These are phyloP conservation scores for Diaporthe amygdali DNA, from an alignment of 2,329 filamentous ascomycete species.

Conservation along the genomic window DNA sequence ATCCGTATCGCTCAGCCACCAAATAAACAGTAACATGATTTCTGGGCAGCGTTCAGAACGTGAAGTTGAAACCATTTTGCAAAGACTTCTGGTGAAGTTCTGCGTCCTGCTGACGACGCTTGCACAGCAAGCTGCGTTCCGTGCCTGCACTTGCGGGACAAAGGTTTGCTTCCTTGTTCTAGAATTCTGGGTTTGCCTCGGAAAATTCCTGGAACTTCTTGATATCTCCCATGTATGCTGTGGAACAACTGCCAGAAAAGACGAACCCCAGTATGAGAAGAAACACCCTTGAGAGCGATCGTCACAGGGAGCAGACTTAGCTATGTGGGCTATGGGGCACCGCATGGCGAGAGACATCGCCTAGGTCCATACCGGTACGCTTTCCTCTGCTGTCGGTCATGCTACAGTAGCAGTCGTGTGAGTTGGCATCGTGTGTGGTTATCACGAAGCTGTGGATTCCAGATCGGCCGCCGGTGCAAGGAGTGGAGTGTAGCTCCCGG, in stretches of 20 bases:
- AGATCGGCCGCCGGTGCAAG: not conserved
- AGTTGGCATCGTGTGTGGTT: not conserved
- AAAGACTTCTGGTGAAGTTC: no score
- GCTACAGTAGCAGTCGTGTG: not conserved
- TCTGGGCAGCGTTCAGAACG: no score
- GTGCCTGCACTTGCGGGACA: not conserved
- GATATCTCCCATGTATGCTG: not conserved
- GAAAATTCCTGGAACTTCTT: not conserved
- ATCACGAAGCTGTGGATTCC: not conserved
- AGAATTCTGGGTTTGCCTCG: not conserved
- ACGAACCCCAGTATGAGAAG: not conserved
- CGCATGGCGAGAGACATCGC: not conserved
- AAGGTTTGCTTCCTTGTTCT: not conserved
- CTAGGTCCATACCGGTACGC: not conserved
- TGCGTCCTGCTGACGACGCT: no score
- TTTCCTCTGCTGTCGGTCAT: not conserved
- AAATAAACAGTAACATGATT: no score
- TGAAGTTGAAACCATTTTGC: no score
- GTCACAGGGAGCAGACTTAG: not conserved
- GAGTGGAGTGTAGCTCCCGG: conserved; percentile 2
- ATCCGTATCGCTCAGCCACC: no score
- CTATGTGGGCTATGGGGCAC: not conserved
- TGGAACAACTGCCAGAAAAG: no score
- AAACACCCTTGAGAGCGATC: not conserved
- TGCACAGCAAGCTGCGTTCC: not conserved